Evolutionary conservation across 192 early-diverging fungal genomes (phyloP).

Genomic region (Funneliformis mosseae): DNA sequence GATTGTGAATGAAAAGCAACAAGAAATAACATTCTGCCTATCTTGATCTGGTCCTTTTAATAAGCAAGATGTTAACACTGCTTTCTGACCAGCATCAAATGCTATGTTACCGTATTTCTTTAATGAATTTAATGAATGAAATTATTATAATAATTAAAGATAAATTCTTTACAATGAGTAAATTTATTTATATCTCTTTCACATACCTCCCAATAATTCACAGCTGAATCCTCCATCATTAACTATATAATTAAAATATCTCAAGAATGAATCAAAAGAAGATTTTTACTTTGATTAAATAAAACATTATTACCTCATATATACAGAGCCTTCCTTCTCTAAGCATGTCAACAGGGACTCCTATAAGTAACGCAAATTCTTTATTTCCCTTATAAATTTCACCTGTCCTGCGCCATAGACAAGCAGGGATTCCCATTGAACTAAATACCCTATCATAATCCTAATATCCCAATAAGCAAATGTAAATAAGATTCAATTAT

Average conservation of each 20-base stretch:
- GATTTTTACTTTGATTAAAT: neutral
- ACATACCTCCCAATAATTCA: conserved; percentile 95
- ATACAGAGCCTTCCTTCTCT: conserved; percentile 65
- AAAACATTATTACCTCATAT: conserved; percentile 40
- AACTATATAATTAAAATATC: conserved; percentile 59
- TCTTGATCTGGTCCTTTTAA: conserved; percentile 63
- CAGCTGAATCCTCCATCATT: conserved; percentile 91
- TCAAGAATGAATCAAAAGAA: conserved; percentile 35
- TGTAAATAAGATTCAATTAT: neutral
- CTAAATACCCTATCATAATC: conserved; percentile 97
- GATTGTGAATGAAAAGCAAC: conserved; percentile 96
- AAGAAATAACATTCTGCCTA: conserved; percentile 61
- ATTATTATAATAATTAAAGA: neutral
- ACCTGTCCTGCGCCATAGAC: conserved; percentile 93
- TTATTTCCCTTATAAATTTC: conserved; percentile 97
- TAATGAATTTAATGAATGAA: neutral
- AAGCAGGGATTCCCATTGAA: conserved; percentile 93
- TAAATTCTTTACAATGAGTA: neutral
- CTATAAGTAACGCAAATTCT: conserved; percentile 89
- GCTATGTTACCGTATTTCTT: conserved; percentile 96
- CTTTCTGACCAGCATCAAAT: conserved; percentile 95
- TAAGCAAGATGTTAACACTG: conserved; percentile 91
- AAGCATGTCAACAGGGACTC: conserved; percentile 80
- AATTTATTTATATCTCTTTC: neutral
- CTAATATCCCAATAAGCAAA: conserved; percentile 34